Conservation (phyloP, 2,329 filamentous ascomycete genomes). For the Aureobasidium sp. region DNA sequence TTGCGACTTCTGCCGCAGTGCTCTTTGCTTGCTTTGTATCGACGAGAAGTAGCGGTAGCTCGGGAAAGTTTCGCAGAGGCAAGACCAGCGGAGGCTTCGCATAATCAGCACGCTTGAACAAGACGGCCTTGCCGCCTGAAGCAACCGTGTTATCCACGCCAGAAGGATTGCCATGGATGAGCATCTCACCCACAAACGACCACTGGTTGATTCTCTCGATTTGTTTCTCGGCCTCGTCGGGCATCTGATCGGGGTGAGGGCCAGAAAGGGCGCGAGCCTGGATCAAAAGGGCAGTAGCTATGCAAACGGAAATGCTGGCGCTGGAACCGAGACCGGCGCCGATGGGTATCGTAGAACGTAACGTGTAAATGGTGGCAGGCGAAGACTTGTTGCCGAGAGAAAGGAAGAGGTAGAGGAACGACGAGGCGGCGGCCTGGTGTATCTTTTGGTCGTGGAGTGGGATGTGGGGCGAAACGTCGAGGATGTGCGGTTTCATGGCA, state of each 20-base stretch:
- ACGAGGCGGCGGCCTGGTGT: slow-evolving; percentile 70
- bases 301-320: slow-evolving; percentile 86
- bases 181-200: slow-evolving; percentile 96
- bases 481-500: slow-evolving; percentile 73
- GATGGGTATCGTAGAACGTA: slow-evolving; percentile 90
- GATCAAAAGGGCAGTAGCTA: slow-evolving; percentile 74
- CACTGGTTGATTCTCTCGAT: slow-evolving; percentile 94
- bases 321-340: slow-evolving; percentile 87
- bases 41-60: slow-evolving; percentile 81
- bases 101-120: slow-evolving; percentile 79
- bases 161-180: slow-evolving; percentile 93
- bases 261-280: slow-evolving; percentile 84
- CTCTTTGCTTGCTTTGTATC: slow-evolving; percentile 85
- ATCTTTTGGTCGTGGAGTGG: slow-evolving; percentile 72
- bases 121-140: slow-evolving; percentile 85
- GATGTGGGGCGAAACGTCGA: slow-evolving; percentile 58
- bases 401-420: slow-evolving; percentile 89
- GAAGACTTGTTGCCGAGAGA: slow-evolving; percentile 75
- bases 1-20: slow-evolving; percentile 76
- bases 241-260: slow-evolving; percentile 84
- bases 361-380: slow-evolving; percentile 76
- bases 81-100: slow-evolving; percentile 65
- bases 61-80: slow-evolving; percentile 79
- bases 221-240: slow-evolving; percentile 79
- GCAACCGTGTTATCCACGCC: slow-evolving; percentile 96